Base-by-base conservation (phyloP, 2,329 filamentous ascomycete genomes). In the Niveomyces coronatus region DNA sequence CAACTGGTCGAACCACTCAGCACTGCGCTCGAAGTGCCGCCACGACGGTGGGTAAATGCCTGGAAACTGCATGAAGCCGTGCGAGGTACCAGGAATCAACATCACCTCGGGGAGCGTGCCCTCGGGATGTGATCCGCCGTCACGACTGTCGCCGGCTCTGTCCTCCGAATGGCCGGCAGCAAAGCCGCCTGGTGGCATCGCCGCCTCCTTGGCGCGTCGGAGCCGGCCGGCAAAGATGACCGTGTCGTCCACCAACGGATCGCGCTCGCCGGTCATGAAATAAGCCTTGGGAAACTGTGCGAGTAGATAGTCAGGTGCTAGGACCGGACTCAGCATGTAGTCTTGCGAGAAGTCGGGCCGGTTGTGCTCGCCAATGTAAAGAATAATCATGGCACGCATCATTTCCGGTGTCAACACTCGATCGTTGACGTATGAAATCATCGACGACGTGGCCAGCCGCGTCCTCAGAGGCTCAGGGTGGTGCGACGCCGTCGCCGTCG, bases 381-480 rank as follows among this genome's bases (percentile, higher is more conserved):
- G 70, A 47, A 98, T 94, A 47, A 98, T 94, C 88, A 98, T 96
- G 45, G 88, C 86, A 22, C 91, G 83, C 82, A 96, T 95, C 86
- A 96, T 94, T 60, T 98, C 91, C 0, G 91, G 89, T 0, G 86
- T 89, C 11, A 98, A 70, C 19, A 98, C 84, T 19, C 91, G 82
- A 58, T 98, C 91, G 57, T 94, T 91, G 59, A 95, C 94, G 61
- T 96, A 96, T 0, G 89, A 95, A 24, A 98, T 93, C 77, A 94
- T 94, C n/a, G 82, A 89, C 0, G 86, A 88, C 55, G 89, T 94
- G 13, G 89, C 88, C 9, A 98, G 73, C n/a, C 88, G 78, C 1
- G 91, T 96, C 48, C 75, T 79, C 44, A 94, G 63, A 2, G 73
- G 71, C 43, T 72, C 62, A 1, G 71, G 61, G 32, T 69, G 73